These are phyloP conservation scores for Cardamine chenopodiifolia DNA, from an alignment of 345 rosid species.

Conservation along the genomic window DNA sequence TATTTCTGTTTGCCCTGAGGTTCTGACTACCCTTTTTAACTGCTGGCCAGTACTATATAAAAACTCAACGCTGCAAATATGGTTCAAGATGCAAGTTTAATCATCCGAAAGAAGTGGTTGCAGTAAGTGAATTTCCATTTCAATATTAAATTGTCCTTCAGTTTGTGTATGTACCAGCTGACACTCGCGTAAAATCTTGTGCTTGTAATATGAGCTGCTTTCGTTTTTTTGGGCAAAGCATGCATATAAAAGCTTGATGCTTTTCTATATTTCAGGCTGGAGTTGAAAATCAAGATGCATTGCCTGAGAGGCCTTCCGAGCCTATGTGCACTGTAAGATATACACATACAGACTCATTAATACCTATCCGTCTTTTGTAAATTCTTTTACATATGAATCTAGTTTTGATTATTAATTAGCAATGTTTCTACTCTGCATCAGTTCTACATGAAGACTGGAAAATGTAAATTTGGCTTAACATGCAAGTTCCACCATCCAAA, in stretches of 20 bases:
- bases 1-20: constrained; percentile 24
- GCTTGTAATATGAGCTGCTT: constrained; percentile 23
- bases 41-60: constrained; percentile 71
- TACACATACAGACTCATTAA: neutral
- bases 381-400: constrained; percentile 14
- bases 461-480: constrained; percentile 83
- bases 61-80: constrained; percentile 94
- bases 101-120: constrained; percentile 67
- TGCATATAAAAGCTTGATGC: constrained; percentile 28
- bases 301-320: constrained; percentile 89
- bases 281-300: constrained; percentile 49
- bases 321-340: constrained; percentile 79
- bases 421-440: constrained; percentile 46
- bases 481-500: constrained; percentile 97
- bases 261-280: constrained; percentile 53
- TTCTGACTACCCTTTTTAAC: constrained; percentile 25
- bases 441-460: constrained; percentile 91
- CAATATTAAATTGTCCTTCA: neutral
- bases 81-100: constrained; percentile 90
- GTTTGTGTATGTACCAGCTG: constrained; percentile 7
- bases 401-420: constrained; percentile 29
- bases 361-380: neutral
- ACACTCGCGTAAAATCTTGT: neutral
- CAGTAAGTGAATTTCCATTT: constrained; percentile 49
- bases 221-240: constrained; percentile 1